Evolutionary conservation across 1,139 yeast genomes (phyloP).

Genomic region (Pichia sp.): DNA sequence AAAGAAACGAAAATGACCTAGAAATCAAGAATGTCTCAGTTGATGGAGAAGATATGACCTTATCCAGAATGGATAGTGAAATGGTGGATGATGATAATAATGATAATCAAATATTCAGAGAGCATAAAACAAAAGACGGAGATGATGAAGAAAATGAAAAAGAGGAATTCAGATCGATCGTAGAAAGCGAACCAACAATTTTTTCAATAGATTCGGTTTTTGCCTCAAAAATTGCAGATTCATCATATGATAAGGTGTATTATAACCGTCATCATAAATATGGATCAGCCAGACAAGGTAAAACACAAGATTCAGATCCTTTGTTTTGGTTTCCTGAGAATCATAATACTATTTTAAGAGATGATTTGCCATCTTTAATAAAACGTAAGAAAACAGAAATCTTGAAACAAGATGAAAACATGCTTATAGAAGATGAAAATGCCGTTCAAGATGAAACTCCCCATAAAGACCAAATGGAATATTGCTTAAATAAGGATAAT

Average conservation of each 20-base stretch:
- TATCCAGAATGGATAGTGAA: not conserved
- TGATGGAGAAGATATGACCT: no score
- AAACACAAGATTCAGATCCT: not conserved
- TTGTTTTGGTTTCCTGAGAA: slow-evolving; percentile 37
- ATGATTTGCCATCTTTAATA: slow-evolving; percentile 30
- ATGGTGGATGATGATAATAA: not conserved
- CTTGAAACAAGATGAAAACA: not conserved
- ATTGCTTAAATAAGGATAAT: not conserved
- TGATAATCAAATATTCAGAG: not conserved
- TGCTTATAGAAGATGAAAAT: not conserved
- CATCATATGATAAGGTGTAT: slow-evolving; percentile 13
- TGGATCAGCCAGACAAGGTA: not conserved
- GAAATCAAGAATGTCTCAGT: no score
- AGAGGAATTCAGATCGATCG: not conserved
- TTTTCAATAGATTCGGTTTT: slow-evolving; percentile 47
- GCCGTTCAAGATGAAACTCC: not conserved
- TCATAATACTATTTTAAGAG: slow-evolving; percentile 27
- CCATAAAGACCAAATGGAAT: no score
- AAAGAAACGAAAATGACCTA: no score
- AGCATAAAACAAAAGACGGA: not conserved
- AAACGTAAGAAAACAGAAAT: slow-evolving; percentile 21
- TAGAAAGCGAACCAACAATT: slow-evolving; percentile 46
- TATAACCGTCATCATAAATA: not conserved
- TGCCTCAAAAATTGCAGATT: slow-evolving; percentile 38
- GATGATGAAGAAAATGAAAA: not conserved